These are phyloP conservation scores for Globisporangium perplexum DNA, from an alignment of 352 stramenopile species.

Conservation along the genomic window DNA sequence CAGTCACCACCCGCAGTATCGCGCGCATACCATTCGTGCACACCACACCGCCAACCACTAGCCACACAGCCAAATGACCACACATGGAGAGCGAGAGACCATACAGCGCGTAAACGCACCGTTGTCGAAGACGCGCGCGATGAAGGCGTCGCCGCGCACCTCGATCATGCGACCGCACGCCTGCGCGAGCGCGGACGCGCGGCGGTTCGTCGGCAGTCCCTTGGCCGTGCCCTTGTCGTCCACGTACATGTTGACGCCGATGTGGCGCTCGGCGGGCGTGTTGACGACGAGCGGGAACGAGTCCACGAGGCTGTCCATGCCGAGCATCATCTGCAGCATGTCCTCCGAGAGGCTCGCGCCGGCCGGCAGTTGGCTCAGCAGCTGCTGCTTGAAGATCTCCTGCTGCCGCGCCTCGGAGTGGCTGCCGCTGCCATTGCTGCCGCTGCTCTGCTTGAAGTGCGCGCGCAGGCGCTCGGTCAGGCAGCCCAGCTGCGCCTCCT, in stretches of 20 bases:
- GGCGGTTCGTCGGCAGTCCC: slow-evolving; percentile 65
- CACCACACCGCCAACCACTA: not conserved
- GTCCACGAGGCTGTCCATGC: slow-evolving; percentile 87
- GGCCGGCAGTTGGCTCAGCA: slow-evolving; percentile 65
- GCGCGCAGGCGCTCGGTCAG: slow-evolving; percentile 73
- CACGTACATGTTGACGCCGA: slow-evolving; percentile 88
- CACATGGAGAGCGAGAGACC: too few relatives aligned
- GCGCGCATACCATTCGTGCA: not conserved
- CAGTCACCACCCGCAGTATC: not conserved
- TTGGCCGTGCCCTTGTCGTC: slow-evolving; percentile 89
- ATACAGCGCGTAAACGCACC: too few relatives aligned
- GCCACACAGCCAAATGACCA: not conserved
- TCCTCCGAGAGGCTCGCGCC: slow-evolving; percentile 54
- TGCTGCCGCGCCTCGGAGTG: slow-evolving; percentile 44
- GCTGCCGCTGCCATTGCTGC: slow-evolving; percentile 17
- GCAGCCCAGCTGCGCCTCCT: slow-evolving; percentile 73
- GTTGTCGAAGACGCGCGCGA: slow-evolving; percentile 86
- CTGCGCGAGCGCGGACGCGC: slow-evolving; percentile 75
- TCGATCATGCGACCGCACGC: slow-evolving; percentile 80
- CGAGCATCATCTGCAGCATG: slow-evolving; percentile 83
- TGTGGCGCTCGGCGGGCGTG: slow-evolving; percentile 52
- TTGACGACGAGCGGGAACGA: slow-evolving; percentile 86
- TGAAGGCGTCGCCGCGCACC: slow-evolving; percentile 84
- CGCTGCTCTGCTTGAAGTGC: slow-evolving; percentile 63
- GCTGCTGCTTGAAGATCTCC: slow-evolving; percentile 79